These are phyloP conservation scores for Medicago ruthenica DNA, from an alignment of 306 rosid species.

Conservation along the genomic window DNA sequence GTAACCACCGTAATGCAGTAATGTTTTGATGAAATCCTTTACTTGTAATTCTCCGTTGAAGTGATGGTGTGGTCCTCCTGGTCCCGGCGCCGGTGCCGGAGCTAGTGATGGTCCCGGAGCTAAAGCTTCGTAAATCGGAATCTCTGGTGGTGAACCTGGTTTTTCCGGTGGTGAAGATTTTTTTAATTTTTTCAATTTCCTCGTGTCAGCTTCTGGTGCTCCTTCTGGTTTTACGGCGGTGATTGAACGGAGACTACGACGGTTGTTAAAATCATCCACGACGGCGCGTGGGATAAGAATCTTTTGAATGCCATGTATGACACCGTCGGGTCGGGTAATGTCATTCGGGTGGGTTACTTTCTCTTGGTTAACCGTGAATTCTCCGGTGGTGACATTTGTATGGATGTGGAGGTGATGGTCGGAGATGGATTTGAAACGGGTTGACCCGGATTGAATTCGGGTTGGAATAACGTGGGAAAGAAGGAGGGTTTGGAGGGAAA, in stretches of 20 bases:
- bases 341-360: slow-evolving; percentile 50
- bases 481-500: slow-evolving; percentile 63
- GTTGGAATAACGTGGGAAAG: slow-evolving; percentile 62
- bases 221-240: slow-evolving; percentile 79
- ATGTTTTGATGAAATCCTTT: slow-evolving; percentile 71
- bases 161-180: slow-evolving; percentile 55
- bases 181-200: slow-evolving; percentile 59
- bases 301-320: slow-evolving; percentile 72
- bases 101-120: slow-evolving; percentile 72
- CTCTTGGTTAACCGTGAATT: slow-evolving; percentile 53
- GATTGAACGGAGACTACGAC: slow-evolving; percentile 69
- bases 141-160: slow-evolving; percentile 60
- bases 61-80: slow-evolving; percentile 71
- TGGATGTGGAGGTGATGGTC: slow-evolving; percentile 38
- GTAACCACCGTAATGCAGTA: slow-evolving; percentile 79
- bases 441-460: slow-evolving; percentile 44
- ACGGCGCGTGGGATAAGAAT: slow-evolving; percentile 70
- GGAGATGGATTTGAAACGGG: slow-evolving; percentile 54
- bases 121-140: slow-evolving; percentile 69
- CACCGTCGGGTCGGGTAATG: slow-evolving; percentile 71
- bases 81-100: slow-evolving; percentile 90
- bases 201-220: slow-evolving; percentile 72
- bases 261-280: slow-evolving; percentile 67
- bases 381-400: slow-evolving; percentile 43
- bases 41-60: slow-evolving; percentile 77